Base-by-base conservation (phyloP, 2,329 filamentous ascomycete genomes). In the Trichoderma sp. region DNA sequence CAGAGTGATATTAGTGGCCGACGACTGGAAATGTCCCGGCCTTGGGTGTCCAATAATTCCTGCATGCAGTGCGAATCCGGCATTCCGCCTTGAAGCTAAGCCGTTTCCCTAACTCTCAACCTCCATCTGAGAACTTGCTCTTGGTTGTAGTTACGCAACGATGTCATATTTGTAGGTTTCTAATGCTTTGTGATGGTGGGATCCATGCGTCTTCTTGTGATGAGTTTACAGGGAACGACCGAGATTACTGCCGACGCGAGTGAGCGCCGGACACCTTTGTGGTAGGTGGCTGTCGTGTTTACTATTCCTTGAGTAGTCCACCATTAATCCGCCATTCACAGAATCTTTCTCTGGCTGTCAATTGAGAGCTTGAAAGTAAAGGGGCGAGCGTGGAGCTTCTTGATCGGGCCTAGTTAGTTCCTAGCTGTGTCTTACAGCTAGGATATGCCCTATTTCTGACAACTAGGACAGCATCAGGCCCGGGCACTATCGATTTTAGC, bases 241-340 rank as follows among this genome's bases (percentile, higher is more conserved):
- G 66, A 68, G 57, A 68, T 43, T 62, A 62, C 53, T 58, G 63
- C 63, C 63, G 63, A 65, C 33, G 47, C 43, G 60, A 66, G 21
- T 33, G 10, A 35, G 33, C n/a, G 33, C 53, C 63, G 27, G 53
- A 49, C 21, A 37, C 52, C 24, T 49, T 35, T 43, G 27, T 40
- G 53, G 55, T 21, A 49, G 29, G 53, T 33, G 53, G 43, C 29
- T 58, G 35, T 19, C 37, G 35, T 55, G 33, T 57, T 49, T 49
- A 14, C 63, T 35, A 33, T 29, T 29, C 52, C 29, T 52, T 57
- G 19, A 14, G 5, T 13, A 65, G 13, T 57, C 27, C 52, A 27
- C 62, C 11, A 47, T 47, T 24, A 65, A 19, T 57, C 27, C 62
- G 35, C 62, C 19, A 47, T 47, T 49, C 63, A 33, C 29, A 40